These are phyloP conservation scores for Xanthoconium purpureum DNA, from an alignment of 768 basidiomycete genomes.

Conservation along the genomic window DNA sequence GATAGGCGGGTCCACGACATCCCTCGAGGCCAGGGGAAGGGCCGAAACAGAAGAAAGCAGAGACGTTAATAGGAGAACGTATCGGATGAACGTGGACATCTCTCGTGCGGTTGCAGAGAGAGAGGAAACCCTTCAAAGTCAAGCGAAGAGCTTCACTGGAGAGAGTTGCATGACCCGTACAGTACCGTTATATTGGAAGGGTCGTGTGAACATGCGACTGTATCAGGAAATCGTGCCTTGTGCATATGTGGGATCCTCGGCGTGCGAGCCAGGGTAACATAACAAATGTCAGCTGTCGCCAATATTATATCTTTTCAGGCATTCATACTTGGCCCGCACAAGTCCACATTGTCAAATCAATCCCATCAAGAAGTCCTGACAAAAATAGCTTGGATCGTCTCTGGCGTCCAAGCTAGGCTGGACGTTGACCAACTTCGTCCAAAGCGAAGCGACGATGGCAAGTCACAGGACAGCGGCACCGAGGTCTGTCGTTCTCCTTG, in stretches of 20 bases:
- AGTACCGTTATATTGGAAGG: constrained; percentile 15
- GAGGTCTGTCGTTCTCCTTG: neutral
- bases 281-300: neutral
- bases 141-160: constrained; percentile 14
- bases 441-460: neutral
- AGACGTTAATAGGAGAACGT: constrained; percentile 21
- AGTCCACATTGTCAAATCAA: neutral
- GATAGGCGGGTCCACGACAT: constrained; percentile 49
- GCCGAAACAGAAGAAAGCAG: constrained; percentile 24
- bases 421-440: neutral
- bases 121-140: constrained; percentile 14
- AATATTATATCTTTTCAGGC: neutral
- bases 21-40: constrained; percentile 36
- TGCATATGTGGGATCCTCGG: constrained; percentile 7
- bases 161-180: neutral
- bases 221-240: constrained; percentile 6
- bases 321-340: neutral
- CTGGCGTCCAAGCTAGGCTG: neutral
- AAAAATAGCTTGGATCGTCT: constrained; percentile 5
- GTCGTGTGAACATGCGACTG: constrained; percentile 23
- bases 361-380: constrained; percentile 12
- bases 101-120: constrained; percentile 13
- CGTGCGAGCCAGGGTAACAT: neutral
- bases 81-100: constrained; percentile 25
- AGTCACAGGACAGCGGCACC: constrained; percentile 1